These are phyloP conservation scores for Skeletonema costatum DNA, from an alignment of 108 stramenopile genomes.

Conservation along the genomic window DNA sequence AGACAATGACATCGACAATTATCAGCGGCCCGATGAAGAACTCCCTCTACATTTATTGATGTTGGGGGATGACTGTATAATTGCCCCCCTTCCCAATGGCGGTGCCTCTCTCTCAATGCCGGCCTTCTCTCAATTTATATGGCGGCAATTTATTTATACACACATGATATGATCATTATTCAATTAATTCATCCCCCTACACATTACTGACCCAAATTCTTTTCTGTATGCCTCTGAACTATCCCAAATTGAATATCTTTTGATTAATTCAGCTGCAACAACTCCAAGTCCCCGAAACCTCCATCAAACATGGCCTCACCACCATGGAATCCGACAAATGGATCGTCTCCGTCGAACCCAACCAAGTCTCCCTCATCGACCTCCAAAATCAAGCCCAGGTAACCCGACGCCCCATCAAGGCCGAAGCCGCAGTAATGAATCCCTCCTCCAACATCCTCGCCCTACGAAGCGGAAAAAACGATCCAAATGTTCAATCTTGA, in stretches of 20 bases:
- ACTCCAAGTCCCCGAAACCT: constrained; percentile 87
- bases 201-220: constrained; percentile 9
- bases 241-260: not conserved
- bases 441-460: constrained; percentile 90
- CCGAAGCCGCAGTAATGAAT: constrained; percentile 99
- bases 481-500: constrained; percentile 99
- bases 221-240: constrained; percentile 1
- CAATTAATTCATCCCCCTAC: not conserved
- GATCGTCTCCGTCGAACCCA: constrained; percentile 92
- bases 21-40: not conserved
- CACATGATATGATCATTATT: not conserved
- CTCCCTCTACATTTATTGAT: not conserved
- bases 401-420: constrained; percentile 94
- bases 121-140: not conserved
- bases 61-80: too few species aligned
- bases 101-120: not conserved
- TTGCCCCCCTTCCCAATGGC: too few species aligned
- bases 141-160: too few species aligned
- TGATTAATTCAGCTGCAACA: constrained; percentile 75
- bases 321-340: constrained; percentile 93
- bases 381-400: constrained; percentile 90
- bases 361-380: constrained; percentile 93
- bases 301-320: constrained; percentile 91
- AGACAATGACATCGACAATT: not conserved
- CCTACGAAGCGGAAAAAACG: constrained; percentile 85